Percentiles rank a stretch among this genome's conserved stretches.
Evolutionary conservation across 352 stramenopile species (phyloP).

Genomic region (Phytophthora macrochlamydospora): DNA sequence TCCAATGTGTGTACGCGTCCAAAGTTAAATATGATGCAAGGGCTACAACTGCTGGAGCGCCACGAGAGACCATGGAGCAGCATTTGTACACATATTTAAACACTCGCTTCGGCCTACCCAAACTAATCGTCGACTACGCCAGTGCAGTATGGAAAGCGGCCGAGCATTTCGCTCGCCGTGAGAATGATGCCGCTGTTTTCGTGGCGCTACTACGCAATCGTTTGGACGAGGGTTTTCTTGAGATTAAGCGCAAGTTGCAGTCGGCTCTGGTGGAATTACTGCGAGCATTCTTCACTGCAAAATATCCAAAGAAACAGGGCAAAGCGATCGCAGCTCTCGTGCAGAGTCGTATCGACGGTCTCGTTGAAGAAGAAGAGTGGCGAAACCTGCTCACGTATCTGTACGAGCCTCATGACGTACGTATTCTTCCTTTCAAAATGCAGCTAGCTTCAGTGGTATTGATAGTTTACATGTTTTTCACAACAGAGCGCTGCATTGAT

Average conservation of each 20-base stretch:
- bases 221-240: slow-evolving; percentile 81
- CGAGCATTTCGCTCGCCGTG: slow-evolving; percentile 43
- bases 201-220: slow-evolving; percentile 76
- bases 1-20: slow-evolving; percentile 73
- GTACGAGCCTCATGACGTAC: slow-evolving; percentile 74
- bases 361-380: slow-evolving; percentile 73
- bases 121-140: slow-evolving; percentile 81
- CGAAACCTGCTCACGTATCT: slow-evolving; percentile 75
- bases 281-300: slow-evolving; percentile 72
- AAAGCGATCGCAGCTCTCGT: slow-evolving; percentile 53
- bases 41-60: slow-evolving; percentile 40
- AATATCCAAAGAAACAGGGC: slow-evolving; percentile 70
- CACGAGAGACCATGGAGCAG: slow-evolving; percentile 87
- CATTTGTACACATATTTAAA: slow-evolving; percentile 91
- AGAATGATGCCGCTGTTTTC: slow-evolving; percentile 85
- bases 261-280: slow-evolving; percentile 76
- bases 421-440: slow-evolving; percentile 7
- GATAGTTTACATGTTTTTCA: not conserved
- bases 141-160: slow-evolving; percentile 82
- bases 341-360: slow-evolving; percentile 38
- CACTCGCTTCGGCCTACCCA: slow-evolving; percentile 80
- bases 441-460: not conserved
- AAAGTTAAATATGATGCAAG: slow-evolving; percentile 75
- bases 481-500: slow-evolving; percentile 52
- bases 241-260: slow-evolving; percentile 79